Evolutionary conservation across 306 rosid genomes (phyloP).

Genomic region (Crotalaria pallida): DNA sequence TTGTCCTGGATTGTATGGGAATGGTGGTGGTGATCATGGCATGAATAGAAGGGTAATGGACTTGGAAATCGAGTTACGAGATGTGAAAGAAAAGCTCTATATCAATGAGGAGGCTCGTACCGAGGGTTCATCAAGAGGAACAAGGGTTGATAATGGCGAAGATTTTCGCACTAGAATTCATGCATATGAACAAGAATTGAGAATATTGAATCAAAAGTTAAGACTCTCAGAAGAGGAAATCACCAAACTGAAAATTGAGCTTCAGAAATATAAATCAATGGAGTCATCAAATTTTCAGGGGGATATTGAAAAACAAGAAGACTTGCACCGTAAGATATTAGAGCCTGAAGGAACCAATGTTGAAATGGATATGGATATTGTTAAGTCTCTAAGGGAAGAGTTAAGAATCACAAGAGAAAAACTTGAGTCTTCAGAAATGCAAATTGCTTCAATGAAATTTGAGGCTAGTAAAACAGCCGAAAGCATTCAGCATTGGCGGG

Average conservation of each 20-base stretch:
- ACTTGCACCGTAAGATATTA: not conserved
- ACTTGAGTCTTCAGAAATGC: conserved; percentile 47
- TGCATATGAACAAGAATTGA: conserved; percentile 53
- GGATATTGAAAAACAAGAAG: not conserved
- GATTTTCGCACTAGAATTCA: conserved; percentile 32
- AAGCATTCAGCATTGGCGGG: conserved; percentile 40
- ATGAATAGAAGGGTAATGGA: conserved; percentile 60
- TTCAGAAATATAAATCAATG: conserved; percentile 31
- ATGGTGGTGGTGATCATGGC: conserved; percentile 43
- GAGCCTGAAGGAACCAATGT: conserved; percentile 24
- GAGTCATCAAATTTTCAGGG: conserved; percentile 8
- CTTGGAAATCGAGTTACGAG: conserved; percentile 74
- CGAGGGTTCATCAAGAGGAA: conserved; percentile 28
- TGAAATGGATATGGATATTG: conserved; percentile 20
- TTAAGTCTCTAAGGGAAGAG: conserved; percentile 31
- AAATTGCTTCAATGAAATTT: conserved; percentile 39
- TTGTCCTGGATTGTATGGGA: conserved; percentile 37
- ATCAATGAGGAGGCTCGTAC: conserved; percentile 44
- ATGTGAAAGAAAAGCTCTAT: conserved; percentile 49
- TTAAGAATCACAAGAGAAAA: conserved; percentile 41
- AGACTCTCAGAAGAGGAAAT: conserved; percentile 47
- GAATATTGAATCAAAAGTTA: conserved; percentile 51
- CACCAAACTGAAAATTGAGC: conserved; percentile 40
- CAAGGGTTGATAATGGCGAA: conserved; percentile 25
- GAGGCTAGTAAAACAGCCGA: conserved; percentile 47